A percentile compares a stretch with the other conserved stretches of the same genome.
phyloP scores from a whole-genome alignment of 176 grass and related monocot genomes.

The Eleusine coracana region DNA sequence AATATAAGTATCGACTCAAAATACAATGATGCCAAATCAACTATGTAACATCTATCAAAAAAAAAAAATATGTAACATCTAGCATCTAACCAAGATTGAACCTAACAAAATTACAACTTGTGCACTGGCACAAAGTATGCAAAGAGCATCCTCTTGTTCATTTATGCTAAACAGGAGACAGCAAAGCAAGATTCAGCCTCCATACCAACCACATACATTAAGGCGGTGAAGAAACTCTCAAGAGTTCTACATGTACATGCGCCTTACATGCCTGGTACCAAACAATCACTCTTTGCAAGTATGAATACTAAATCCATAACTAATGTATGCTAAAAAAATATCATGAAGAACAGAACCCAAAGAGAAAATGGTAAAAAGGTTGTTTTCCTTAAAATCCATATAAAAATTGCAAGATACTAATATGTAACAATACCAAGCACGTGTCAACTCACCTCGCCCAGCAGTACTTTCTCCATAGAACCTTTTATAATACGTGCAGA shows the following conservation, averaged over 20 bases:
- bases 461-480: constrained; percentile 74
- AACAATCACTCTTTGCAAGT: constrained; percentile 12
- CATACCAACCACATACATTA: constrained; percentile 18
- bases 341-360: constrained; percentile 12
- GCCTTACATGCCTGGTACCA: constrained; percentile 5
- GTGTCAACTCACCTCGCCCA: constrained; percentile 58
- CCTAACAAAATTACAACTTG: constrained; percentile 27
- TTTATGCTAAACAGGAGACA: neutral
- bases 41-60: neutral
- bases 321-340: neutral
- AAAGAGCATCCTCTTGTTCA: neutral
- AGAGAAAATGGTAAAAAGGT: constrained; percentile 15
- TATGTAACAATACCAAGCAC: constrained; percentile 5
- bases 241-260: constrained; percentile 2
- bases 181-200: constrained; percentile 22
- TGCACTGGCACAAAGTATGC: neutral
- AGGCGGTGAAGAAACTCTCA: constrained; percentile 14
- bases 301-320: constrained; percentile 22
- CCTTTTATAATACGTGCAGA: constrained; percentile 75
- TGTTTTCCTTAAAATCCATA: neutral
- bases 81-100: constrained; percentile 8
- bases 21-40: constrained; percentile 16
- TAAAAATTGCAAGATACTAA: constrained; percentile 11
- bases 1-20: constrained; percentile 6
- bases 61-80: neutral